A percentile compares a stretch with the other conserved stretches of the same genome.
These are phyloP conservation scores for Hymenoscyphus repandus DNA, from an alignment of 2,329 filamentous ascomycete species.

Conservation along the genomic window DNA sequence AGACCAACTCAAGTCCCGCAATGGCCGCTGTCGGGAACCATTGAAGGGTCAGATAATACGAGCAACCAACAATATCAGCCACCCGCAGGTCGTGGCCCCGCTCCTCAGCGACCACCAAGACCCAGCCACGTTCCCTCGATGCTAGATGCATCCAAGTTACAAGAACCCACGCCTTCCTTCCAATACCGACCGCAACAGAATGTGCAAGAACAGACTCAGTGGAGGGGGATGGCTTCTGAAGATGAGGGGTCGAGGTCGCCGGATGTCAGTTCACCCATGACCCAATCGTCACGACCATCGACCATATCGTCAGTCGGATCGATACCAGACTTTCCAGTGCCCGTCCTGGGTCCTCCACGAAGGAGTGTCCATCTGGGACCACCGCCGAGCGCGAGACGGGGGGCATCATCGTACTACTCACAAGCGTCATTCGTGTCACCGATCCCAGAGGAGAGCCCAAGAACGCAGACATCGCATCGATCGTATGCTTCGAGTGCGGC, in stretches of 20 bases:
- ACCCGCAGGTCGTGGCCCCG: constrained; percentile 43
- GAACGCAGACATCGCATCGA: constrained; percentile 46
- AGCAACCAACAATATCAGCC: constrained; percentile 41
- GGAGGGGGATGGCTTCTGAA: constrained; percentile 5
- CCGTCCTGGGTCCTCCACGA: constrained; percentile 26
- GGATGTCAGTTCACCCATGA: constrained; percentile 40
- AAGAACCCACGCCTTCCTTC: constrained; percentile 52
- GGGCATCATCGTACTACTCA: constrained; percentile 61
- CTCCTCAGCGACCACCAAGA: constrained; percentile 54
- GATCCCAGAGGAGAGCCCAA: constrained; percentile 66
- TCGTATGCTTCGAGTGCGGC: constrained; percentile 69
- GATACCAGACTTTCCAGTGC: constrained; percentile 46
- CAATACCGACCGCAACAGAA: constrained; percentile 40
- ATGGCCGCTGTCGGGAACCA: constrained; percentile 43
- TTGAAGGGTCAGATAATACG: constrained; percentile 14
- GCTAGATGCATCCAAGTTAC: constrained; percentile 48
- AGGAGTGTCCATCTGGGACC: constrained; percentile 53
- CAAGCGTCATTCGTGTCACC: constrained; percentile 65
- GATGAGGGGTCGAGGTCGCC: constrained; percentile 28
- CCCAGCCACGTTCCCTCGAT: constrained; percentile 56
- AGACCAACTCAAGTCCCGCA: constrained; percentile 46
- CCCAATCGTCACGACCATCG: constrained; percentile 47
- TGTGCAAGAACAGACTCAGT: constrained; percentile 10
- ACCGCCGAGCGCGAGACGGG: constrained; percentile 54
- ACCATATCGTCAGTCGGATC: constrained; percentile 50